Conservation (phyloP, 2,329 filamentous ascomycete species). For the Magnaporthiopsis rhizophila region DNA sequence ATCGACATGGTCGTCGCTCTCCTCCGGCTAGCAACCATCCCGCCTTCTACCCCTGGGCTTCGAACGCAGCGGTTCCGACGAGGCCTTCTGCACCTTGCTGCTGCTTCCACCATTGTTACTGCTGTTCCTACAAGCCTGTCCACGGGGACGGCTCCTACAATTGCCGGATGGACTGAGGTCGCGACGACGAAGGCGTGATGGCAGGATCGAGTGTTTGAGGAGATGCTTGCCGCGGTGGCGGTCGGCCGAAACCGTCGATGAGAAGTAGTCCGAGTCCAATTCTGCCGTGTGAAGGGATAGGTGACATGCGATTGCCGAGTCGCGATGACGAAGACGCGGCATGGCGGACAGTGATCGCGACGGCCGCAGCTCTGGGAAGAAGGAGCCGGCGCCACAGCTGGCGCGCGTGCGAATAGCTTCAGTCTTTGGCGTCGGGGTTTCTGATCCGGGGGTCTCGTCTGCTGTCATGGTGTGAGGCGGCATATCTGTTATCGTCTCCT, state of each 20-base stretch:
- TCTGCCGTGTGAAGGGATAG: neutral
- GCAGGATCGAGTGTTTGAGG: slow-evolving; percentile 7
- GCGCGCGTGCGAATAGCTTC: slow-evolving; percentile 11
- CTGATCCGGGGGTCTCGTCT: slow-evolving; percentile 13
- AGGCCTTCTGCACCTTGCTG: slow-evolving; percentile 37
- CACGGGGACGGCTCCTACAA: slow-evolving; percentile 34
- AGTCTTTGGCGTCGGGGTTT: slow-evolving; percentile 19
- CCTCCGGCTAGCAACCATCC: slow-evolving; percentile 26
- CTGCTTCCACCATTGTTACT: slow-evolving; percentile 18
- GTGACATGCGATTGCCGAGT: slow-evolving; percentile 5
- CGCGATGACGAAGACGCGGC: slow-evolving; percentile 23
- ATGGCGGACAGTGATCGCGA: slow-evolving; percentile 8
- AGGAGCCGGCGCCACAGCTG: slow-evolving; percentile 10
- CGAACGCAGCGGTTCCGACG: slow-evolving; percentile 30
- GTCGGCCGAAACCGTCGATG: neutral
- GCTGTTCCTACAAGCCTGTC: slow-evolving; percentile 29
- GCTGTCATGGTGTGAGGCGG: neutral
- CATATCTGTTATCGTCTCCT: slow-evolving; percentile 6
- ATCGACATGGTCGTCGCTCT: neutral
- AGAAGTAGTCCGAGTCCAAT: slow-evolving; percentile 16
- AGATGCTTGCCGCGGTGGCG: neutral
- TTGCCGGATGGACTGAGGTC: slow-evolving; percentile 24
- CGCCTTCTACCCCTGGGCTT: slow-evolving; percentile 32
- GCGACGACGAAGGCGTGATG: slow-evolving; percentile 21
- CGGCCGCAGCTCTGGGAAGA: slow-evolving; percentile 19